Evolutionary conservation across 176 grass and related monocot species (phyloP).

Genomic region (Alopecurus myosuroides): DNA sequence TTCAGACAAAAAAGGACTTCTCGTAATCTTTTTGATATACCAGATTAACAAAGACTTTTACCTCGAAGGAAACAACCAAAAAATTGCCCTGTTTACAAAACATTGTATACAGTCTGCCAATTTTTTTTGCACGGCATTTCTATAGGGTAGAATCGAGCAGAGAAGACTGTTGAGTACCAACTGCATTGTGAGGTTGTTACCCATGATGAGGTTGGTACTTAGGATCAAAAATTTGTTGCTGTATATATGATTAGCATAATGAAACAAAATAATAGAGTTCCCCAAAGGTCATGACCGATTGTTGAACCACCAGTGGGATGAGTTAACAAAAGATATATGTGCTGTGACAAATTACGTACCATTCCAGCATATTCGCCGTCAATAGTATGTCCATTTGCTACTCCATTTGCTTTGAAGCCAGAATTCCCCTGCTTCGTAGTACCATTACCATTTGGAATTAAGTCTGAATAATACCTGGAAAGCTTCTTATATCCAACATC

Average conservation of each 20-base stretch:
- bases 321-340: slow-evolving; percentile 9
- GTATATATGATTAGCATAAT: slow-evolving; percentile 5
- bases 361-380: slow-evolving; percentile 67
- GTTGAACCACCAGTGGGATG: background rate
- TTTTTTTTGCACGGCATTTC: background rate
- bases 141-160: background rate
- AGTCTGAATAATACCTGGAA: slow-evolving; percentile 65
- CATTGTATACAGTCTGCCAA: slow-evolving; percentile 4
- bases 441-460: slow-evolving; percentile 57
- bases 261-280: slow-evolving; percentile 4
- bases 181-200: background rate
- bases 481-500: slow-evolving; percentile 82
- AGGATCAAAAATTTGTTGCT: background rate
- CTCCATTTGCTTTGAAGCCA: slow-evolving; percentile 36
- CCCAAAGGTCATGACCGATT: background rate
- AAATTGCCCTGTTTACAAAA: background rate
- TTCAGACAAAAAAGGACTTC: background rate
- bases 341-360: slow-evolving; percentile 37
- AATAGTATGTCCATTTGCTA: slow-evolving; percentile 33
- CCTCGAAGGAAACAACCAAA: background rate
- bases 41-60: background rate
- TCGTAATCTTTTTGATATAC: background rate
- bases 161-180: slow-evolving; percentile 1
- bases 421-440: slow-evolving; percentile 47
- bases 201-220: background rate